Percentiles rank a stretch among this genome's conserved stretches.
phyloP scores from a whole-genome alignment of 441 rosid genomes.

The Gossypium gossypioides region DNA sequence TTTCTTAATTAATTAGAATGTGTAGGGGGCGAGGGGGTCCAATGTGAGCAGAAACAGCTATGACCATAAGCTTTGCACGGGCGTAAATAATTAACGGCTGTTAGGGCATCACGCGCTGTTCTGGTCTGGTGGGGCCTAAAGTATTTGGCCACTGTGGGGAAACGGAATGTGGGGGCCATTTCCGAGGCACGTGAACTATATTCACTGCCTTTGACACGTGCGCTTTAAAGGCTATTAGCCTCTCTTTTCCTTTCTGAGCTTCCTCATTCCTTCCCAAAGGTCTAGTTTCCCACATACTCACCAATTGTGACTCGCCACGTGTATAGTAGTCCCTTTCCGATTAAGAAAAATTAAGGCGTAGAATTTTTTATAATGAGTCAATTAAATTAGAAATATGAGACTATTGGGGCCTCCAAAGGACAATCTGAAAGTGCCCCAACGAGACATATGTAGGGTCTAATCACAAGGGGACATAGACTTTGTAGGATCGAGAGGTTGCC shows the following conservation, averaged over 20 bases:
- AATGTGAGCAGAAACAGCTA: slow-evolving; percentile 1
- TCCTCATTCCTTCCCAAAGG: background rate
- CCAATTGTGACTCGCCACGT: background rate
- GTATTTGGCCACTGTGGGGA: background rate
- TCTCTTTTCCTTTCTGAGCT: background rate
- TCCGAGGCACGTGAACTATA: slow-evolving; percentile 17
- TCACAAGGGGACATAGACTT: slow-evolving; percentile 14
- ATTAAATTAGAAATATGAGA: background rate
- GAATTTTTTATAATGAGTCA: too few relatives aligned
- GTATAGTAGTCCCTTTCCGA: too few relatives aligned
- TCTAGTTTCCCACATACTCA: background rate
- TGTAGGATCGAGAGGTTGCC: slow-evolving; percentile 7
- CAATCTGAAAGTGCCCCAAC: background rate
- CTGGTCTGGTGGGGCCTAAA: background rate
- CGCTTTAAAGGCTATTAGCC: background rate
- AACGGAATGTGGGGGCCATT: slow-evolving; percentile 7
- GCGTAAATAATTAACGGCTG: slow-evolving; percentile 16
- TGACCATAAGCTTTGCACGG: background rate
- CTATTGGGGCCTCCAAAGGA: background rate
- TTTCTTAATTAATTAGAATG: background rate
- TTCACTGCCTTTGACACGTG: slow-evolving; percentile 18
- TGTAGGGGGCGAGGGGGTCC: background rate
- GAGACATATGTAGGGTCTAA: background rate
- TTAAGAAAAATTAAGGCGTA: too few relatives aligned
- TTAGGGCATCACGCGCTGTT: slow-evolving; percentile 12